These are phyloP conservation scores for Wakefieldia striispora DNA, from an alignment of 768 basidiomycete species.

Conservation along the genomic window DNA sequence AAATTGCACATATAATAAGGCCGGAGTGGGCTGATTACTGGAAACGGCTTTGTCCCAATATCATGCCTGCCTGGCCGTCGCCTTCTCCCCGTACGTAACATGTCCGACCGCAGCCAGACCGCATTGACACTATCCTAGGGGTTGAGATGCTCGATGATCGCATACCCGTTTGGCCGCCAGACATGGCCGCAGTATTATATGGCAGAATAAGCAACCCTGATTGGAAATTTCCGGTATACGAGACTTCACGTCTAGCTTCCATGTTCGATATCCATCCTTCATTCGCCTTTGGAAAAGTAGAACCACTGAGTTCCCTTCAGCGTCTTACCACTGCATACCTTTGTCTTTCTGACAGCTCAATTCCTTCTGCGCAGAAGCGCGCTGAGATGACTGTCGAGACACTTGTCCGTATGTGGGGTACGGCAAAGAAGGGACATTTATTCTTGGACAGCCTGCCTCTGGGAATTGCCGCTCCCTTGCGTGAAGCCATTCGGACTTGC, in stretches of 20 bases:
- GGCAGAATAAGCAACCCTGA: constrained; percentile 61
- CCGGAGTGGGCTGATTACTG: constrained; percentile 94
- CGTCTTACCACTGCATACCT: constrained; percentile 57
- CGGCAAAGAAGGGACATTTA: constrained; percentile 41
- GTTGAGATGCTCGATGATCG: constrained; percentile 59
- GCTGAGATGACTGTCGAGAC: constrained; percentile 62
- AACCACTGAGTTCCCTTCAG: constrained; percentile 55
- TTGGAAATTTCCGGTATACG: constrained; percentile 53
- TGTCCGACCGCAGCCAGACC: background rate
- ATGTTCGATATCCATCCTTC: constrained; percentile 52
- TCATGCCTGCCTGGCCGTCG: constrained; percentile 58
- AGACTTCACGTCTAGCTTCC: constrained; percentile 44
- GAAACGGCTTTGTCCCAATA: constrained; percentile 74
- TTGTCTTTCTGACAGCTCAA: constrained; percentile 53
- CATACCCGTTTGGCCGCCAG: constrained; percentile 75
- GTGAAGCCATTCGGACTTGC: constrained; percentile 83
- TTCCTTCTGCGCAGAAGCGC: constrained; percentile 54
- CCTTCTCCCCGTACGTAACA: constrained; percentile 31
- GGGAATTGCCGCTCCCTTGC: constrained; percentile 72
- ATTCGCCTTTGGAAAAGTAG: constrained; percentile 59
- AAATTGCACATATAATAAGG: constrained; percentile 58
- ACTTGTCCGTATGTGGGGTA: constrained; percentile 44
- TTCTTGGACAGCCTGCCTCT: constrained; percentile 60
- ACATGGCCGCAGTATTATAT: constrained; percentile 65
- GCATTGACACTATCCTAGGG: constrained; percentile 31